phyloP scores from a whole-genome alignment of 805 yeast species.

The Saccharomycopsis fibuligera region DNA sequence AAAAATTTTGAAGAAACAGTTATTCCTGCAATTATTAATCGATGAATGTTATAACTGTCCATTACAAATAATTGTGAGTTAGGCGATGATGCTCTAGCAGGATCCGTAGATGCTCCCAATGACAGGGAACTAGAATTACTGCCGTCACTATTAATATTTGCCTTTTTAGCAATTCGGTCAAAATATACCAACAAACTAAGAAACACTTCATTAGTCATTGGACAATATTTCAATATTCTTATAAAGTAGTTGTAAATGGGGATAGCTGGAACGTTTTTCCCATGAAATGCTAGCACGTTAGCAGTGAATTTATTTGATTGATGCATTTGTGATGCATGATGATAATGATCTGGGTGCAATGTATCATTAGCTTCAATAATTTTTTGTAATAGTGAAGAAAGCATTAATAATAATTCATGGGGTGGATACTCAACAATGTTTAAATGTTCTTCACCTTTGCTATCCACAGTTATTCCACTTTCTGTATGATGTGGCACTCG shows the following conservation, averaged over 20 bases:
- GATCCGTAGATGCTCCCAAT: conserved; percentile 12
- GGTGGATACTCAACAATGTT: conserved; percentile 82
- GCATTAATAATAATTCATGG: conserved; percentile 73
- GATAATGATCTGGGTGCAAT: conserved; percentile 63
- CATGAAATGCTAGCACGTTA: conserved; percentile 85
- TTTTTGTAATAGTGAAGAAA: conserved; percentile 76
- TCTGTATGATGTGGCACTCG: conserved; percentile 13
- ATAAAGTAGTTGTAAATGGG: conserved; percentile 82
- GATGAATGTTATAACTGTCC: conserved; percentile 93
- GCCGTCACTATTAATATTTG: conserved; percentile 35
- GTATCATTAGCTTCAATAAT: conserved; percentile 88
- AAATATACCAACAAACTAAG: conserved; percentile 84
- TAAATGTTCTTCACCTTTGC: conserved; percentile 41
- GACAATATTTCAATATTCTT: conserved; percentile 92
- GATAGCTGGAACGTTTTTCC: conserved; percentile 94
- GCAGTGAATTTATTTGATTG: conserved; percentile 45
- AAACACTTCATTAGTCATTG: conserved; percentile 97
- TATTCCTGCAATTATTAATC: conserved; percentile 88
- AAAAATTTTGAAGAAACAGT: conserved; percentile 94
- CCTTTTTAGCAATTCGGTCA: conserved; percentile 85
- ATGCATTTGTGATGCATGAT: conserved; percentile 28
- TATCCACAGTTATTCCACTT: conserved; percentile 23
- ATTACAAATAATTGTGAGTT: conserved; percentile 73
- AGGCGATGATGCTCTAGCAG: conserved; percentile 11
- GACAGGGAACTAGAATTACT: conserved; percentile 4